phyloP scores from a whole-genome alignment of 106 monocot genomes.

The Allium cepa region DNA sequence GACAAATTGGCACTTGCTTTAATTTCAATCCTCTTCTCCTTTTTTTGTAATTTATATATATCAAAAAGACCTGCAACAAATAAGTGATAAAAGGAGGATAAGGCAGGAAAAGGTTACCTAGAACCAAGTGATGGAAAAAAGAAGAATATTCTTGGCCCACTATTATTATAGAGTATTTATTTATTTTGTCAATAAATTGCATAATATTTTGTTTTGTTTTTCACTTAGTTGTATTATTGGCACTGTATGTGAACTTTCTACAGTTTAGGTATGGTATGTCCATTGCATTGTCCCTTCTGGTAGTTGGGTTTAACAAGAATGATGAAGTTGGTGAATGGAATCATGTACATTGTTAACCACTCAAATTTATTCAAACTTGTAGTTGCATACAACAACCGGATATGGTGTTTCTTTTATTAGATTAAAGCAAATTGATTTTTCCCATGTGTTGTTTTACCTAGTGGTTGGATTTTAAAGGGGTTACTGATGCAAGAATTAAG shows the following conservation, averaged over 20 bases:
- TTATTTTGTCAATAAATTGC: constrained; percentile 5
- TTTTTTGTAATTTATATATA: constrained; percentile 5
- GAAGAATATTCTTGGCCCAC: constrained; percentile 1
- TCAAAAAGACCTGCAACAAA: background rate
- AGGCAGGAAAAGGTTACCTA: background rate
- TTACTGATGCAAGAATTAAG: no score
- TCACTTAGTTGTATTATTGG: background rate
- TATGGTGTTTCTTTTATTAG: no score
- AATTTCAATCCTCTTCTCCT: background rate
- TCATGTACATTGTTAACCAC: background rate
- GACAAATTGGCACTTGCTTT: background rate
- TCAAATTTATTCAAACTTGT: background rate
- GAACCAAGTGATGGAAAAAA: constrained; percentile 7
- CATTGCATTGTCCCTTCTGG: constrained; percentile 1
- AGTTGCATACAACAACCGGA: no score
- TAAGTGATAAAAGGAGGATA: background rate
- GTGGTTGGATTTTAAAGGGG: no score
- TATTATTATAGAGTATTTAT: background rate
- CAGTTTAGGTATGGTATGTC: background rate
- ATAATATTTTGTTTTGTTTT: constrained; percentile 5
- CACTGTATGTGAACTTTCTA: background rate
- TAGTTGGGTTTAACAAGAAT: background rate
- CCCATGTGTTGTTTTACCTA: no score
- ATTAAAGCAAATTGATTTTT: no score
- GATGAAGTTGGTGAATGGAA: constrained; percentile 2